Evolutionary conservation across 306 rosid genomes (phyloP).

Genomic region (Amphicarpaea edgeworthii): DNA sequence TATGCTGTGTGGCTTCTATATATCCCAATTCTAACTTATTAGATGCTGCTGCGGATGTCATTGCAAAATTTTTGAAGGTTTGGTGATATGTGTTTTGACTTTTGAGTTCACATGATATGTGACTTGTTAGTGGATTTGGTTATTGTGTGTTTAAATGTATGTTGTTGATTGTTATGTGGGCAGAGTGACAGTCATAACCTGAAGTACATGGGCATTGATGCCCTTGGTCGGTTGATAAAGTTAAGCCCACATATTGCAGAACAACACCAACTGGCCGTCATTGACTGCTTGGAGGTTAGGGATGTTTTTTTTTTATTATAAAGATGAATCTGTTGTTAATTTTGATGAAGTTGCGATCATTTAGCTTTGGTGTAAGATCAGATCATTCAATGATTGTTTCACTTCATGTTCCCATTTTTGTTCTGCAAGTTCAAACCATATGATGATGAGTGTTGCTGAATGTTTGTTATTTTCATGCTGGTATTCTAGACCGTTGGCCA

Average conservation of each 20-base stretch:
- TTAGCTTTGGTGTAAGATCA: not conserved
- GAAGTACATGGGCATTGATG: slow-evolving; percentile 98
- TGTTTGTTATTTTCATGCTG: slow-evolving; percentile 8
- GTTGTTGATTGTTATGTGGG: slow-evolving; percentile 27
- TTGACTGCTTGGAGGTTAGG: slow-evolving; percentile 97
- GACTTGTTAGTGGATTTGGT: not conserved
- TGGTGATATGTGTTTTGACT: slow-evolving; percentile 20
- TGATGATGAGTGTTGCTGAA: slow-evolving; percentile 8
- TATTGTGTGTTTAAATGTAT: slow-evolving; percentile 7
- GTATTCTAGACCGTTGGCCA: not conserved
- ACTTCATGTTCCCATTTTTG: not conserved
- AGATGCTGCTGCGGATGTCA: slow-evolving; percentile 87
- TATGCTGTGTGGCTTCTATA: slow-evolving; percentile 84
- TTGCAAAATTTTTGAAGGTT: slow-evolving; percentile 94
- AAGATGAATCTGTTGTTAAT: slow-evolving; percentile 7
- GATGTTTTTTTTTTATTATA: slow-evolving; percentile 26
- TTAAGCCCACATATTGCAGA: slow-evolving; percentile 90
- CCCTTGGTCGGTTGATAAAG: slow-evolving; percentile 91
- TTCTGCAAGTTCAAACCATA: slow-evolving; percentile 9
- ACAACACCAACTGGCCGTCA: slow-evolving; percentile 96
- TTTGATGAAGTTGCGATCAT: not conserved
- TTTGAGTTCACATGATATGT: slow-evolving; percentile 5
- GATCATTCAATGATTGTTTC: not conserved
- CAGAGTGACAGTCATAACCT: slow-evolving; percentile 99
- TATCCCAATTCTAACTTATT: slow-evolving; percentile 76